Evolutionary conservation across 2,329 filamentous ascomycete genomes (phyloP).

Genomic region (Aspergillus novofumigatus): DNA sequence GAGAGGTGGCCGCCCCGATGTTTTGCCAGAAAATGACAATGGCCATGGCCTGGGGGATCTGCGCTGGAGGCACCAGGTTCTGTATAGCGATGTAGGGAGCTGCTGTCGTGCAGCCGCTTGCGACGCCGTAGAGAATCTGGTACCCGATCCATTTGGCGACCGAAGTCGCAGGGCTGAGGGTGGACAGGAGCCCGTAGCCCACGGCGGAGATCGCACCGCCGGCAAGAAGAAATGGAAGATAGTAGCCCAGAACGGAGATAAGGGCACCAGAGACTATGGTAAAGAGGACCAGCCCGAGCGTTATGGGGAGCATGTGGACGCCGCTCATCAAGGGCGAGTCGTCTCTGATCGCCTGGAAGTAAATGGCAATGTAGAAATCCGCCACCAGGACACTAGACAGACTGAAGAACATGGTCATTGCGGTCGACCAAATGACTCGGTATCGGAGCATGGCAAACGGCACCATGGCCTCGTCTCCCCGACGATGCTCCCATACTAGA

Average conservation of each 20-base stretch:
- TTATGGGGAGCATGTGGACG: slow-evolving; percentile 36
- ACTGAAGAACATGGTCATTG: slow-evolving; percentile 22
- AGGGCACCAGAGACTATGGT: no score
- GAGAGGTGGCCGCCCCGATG: slow-evolving; percentile 27
- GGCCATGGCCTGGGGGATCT: slow-evolving; percentile 25
- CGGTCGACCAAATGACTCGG: slow-evolving; percentile 28
- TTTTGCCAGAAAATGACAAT: slow-evolving; percentile 32
- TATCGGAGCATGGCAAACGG: slow-evolving; percentile 31
- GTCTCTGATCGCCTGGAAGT: slow-evolving; percentile 40
- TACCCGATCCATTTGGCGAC: slow-evolving; percentile 24
- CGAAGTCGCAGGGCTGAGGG: slow-evolving; percentile 17
- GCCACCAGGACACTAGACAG: slow-evolving; percentile 22
- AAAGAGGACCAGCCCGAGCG: background rate
- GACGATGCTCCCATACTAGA: slow-evolving; percentile 31
- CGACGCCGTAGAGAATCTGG: slow-evolving; percentile 25
- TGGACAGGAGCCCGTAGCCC: slow-evolving; percentile 30
- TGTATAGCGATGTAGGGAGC: slow-evolving; percentile 25
- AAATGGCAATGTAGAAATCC: slow-evolving; percentile 35
- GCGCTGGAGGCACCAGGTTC: slow-evolving; percentile 18
- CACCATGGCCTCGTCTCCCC: slow-evolving; percentile 37
- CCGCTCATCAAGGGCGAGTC: slow-evolving; percentile 36
- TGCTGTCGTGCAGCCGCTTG: slow-evolving; percentile 9
- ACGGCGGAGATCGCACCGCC: slow-evolving; percentile 26
- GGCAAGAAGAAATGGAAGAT: slow-evolving; percentile 28
- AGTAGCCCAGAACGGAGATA: slow-evolving; percentile 25